phyloP scores from a whole-genome alignment of 1,284 basidiomycete genomes.

The Papiliotrema nemorosa region DNA sequence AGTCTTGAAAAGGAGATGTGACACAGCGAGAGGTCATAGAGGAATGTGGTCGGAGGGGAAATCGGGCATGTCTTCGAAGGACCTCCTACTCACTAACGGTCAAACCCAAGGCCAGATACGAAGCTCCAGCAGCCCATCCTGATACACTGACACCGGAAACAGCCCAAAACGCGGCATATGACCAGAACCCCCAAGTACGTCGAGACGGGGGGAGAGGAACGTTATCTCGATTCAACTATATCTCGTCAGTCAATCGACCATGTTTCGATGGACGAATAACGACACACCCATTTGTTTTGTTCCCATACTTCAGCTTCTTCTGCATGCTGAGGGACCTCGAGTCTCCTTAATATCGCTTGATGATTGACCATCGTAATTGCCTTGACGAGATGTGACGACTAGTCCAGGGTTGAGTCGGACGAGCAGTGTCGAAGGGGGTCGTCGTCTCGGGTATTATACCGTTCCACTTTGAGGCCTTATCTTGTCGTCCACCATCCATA shows the following conservation, averaged over 20 bases:
- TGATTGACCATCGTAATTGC: not conserved
- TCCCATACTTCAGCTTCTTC: conserved; percentile 30
- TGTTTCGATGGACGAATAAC: not conserved
- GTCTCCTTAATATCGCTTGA: conserved; percentile 4
- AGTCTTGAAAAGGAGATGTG: no score
- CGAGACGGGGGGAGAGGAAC: conserved; percentile 29
- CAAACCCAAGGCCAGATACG: conserved; percentile 24
- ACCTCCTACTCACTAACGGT: no score
- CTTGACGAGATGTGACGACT: no score
- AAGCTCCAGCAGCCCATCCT: conserved; percentile 24
- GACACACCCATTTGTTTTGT: conserved; percentile 21
- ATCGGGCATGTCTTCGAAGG: no score
- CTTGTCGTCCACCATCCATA: no score
- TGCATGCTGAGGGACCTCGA: conserved; percentile 24
- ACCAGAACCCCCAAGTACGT: conserved; percentile 30
- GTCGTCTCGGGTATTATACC: no score
- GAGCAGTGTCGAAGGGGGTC: no score
- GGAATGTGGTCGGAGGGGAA: no score
- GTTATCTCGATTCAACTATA: conserved; percentile 31
- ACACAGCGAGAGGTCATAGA: no score
- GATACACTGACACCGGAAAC: conserved; percentile 24
- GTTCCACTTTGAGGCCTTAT: no score
- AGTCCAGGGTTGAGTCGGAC: no score
- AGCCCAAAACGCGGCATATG: conserved; percentile 24
- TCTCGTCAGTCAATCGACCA: not conserved